Percentiles rank a stretch among this genome's conserved stretches.
phyloP scores from a whole-genome alignment of 1,284 basidiomycete species.

The Fomitopsis betulina region DNA sequence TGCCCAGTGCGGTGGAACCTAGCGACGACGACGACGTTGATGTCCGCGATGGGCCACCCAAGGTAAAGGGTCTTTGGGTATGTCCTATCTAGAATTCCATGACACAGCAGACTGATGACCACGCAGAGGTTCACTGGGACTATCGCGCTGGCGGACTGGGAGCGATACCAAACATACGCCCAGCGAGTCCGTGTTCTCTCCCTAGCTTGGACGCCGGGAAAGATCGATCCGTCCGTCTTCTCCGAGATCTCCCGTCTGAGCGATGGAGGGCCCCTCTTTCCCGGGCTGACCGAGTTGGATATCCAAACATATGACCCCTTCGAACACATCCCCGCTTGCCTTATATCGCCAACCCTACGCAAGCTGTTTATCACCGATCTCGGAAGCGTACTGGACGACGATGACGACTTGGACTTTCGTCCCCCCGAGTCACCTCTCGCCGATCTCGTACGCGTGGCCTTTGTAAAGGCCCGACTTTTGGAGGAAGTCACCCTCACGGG shows the following conservation, averaged over 20 bases:
- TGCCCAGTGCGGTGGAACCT: background rate
- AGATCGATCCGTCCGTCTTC: background rate
- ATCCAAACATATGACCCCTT: background rate
- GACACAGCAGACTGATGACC: background rate
- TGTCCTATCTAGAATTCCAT: background rate
- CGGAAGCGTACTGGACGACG: background rate
- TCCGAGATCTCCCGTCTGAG: background rate
- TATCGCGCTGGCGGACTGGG: background rate
- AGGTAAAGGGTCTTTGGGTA: background rate
- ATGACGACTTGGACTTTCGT: background rate
- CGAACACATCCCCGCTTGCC: background rate
- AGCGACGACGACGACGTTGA: background rate
- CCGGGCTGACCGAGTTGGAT: background rate
- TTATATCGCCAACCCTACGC: background rate
- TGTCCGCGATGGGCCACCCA: background rate
- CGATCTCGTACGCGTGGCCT: background rate
- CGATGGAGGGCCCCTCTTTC: background rate
- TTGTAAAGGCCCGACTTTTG: background rate
- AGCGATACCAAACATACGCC: background rate
- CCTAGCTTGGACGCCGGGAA: background rate
- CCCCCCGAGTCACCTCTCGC: background rate
- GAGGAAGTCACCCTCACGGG: background rate
- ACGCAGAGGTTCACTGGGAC: background rate
- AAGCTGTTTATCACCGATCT: background rate
- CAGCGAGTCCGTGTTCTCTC: background rate